Base-by-base conservation (phyloP, 208 protist species). In the Acanthamoeba healyi region DNA sequence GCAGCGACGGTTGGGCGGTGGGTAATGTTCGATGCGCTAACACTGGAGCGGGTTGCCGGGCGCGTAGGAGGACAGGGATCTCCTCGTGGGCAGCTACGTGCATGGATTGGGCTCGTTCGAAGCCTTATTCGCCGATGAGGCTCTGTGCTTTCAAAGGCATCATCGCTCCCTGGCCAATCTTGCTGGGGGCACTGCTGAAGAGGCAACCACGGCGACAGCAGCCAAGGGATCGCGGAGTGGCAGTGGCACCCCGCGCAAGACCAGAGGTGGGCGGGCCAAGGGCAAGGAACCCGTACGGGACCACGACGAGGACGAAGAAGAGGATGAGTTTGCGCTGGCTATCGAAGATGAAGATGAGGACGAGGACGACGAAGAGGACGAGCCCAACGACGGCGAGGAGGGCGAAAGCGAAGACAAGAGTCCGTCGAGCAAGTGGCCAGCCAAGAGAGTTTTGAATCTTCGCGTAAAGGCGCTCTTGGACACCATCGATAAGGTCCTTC, bases 41-140 rank as follows among this genome's bases (percentile, higher is more conserved):
- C n/a, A n/a, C n/a, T n/a, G n/a, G n/a, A n/a, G n/a, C n/a, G n/a
- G n/a, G n/a, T n/a, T 12, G 44, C 12, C 44, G 54, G 15, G 3
- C 15, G 22, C 54, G 10, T 17, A 61, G 54, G 79, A 88, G 49
- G 79, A 88, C 94, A 86, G 91, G 22, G 54, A 34, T 22, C 38
- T 96, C 7, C 70, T 96, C 4, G 32, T 94, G 15, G 95, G 95
- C 49, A 70, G 77, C 12, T 95, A 95, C 32, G 94, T 87, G 51
- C 74, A 96, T 90, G 95, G 95, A 2, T 94, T 94, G 40, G 95
- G 95, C 26, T 94, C 86, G 54, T 95, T 87, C 51, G 32, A 67
- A 0, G 94, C 88, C 22, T 89, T 95, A 9, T 90, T 94, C 40
- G 22, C 19, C 32, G 95, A 96, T 44, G 61, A 65, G 1, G 58